phyloP scores from a whole-genome alignment of 2,329 filamentous ascomycete genomes.

The Cladosporium sp. region DNA sequence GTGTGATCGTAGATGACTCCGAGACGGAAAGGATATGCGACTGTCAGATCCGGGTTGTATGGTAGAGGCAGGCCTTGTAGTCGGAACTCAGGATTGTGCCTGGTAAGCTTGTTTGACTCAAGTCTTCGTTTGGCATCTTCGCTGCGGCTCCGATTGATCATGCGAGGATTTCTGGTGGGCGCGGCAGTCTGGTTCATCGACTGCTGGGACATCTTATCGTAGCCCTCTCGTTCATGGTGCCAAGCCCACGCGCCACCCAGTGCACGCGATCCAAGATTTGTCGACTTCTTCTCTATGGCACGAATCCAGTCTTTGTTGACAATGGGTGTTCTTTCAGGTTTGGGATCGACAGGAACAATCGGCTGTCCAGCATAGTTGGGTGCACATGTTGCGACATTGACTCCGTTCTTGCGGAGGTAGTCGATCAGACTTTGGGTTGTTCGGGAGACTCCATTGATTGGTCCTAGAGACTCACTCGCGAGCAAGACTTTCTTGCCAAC shows the following conservation, averaged over 20 bases:
- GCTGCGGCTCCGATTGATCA: constrained; percentile 27
- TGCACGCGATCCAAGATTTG: constrained; percentile 28
- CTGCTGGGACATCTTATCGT: constrained; percentile 13
- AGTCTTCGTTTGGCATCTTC: constrained; percentile 23
- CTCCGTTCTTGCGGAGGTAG: constrained; percentile 61
- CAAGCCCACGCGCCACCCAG: constrained; percentile 32
- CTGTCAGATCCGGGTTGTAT: constrained; percentile 67
- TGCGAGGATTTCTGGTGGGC: constrained; percentile 18
- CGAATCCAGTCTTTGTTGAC: constrained; percentile 33
- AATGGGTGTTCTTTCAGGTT: constrained; percentile 25
- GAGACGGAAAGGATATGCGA: constrained; percentile 65
- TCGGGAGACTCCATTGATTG: constrained; percentile 68
- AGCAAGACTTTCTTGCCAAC: constrained; percentile 60
- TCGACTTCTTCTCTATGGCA: constrained; percentile 29
- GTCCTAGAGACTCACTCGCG: constrained; percentile 68
- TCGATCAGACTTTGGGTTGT: constrained; percentile 67
- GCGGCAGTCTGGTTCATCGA: constrained; percentile 15
- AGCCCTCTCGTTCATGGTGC: constrained; percentile 26
- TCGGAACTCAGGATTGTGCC: constrained; percentile 50
- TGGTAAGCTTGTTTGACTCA: constrained; percentile 30
- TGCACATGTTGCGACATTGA: constrained; percentile 62
- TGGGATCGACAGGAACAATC: constrained; percentile 28
- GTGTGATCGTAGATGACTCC: constrained; percentile 58
- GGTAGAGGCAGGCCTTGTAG: constrained; percentile 63
- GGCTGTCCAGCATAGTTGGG: constrained; percentile 56